Base-by-base conservation (phyloP, 495 filamentous ascomycete genomes). In the Jackrogersella multiformis region DNA sequence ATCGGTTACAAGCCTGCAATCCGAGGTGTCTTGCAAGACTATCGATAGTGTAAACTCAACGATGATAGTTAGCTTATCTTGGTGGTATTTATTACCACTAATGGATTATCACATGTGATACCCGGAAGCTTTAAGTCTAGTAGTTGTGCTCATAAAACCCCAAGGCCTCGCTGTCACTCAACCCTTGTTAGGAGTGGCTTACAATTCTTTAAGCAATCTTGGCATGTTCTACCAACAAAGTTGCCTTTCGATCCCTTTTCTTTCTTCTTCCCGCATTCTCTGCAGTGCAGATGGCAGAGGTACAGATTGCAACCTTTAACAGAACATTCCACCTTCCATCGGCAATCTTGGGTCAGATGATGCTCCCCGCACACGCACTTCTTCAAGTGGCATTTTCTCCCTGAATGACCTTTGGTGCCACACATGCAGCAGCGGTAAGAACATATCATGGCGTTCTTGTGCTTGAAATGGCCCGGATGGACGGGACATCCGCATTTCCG, bases 361-460 rank as follows among this genome's bases (percentile, higher is more conserved):
- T 56, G 55, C 21, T 48, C 68, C 23, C 78, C 76, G 53, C 77
- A 80, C 0, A 68, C 65, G 30, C 78, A 79, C 26, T 53, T 66
- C 28, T 62, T 66, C 32, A 73, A 21, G 5, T 68, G 60, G 57
- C 78, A 80, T 20, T 77, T 56, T 16, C 46, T 62, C 18, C 77
- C 78, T n/a, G 64, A 73, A 55, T 80, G 78, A 8, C 72, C 74
- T 13, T 62, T 69, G 2, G 69, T 42, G 21, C 78, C 78, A 45
- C 78, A 80, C 77, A 80, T 80, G 52, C 77, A 80, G 48, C 77
- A 80, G 8, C 78, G 75, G 12, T 66, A 41, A 20, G 61, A 42
- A 55, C 77, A 80, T 10, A 67, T 61, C 74, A 80, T 77, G 16
- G 77, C 77, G 36, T 72, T 77, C 38, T 61, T 68, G 49, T 79